Evolutionary conservation across 140 eudicot genomes (phyloP), one percentile per base, ranked within the genome.

Genomic region (Stevia rebaudiana): DNA sequence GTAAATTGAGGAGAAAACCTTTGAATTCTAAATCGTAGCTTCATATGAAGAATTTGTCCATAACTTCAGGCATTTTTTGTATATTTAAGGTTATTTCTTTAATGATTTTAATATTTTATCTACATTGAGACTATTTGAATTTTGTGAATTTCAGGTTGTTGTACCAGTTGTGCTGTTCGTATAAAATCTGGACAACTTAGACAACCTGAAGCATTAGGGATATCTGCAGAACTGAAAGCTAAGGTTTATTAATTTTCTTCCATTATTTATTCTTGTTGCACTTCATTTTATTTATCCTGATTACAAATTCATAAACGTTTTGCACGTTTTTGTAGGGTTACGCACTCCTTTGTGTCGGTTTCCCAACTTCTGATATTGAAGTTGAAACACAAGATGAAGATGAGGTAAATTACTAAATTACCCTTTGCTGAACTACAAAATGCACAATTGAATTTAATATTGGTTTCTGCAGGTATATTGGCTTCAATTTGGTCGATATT

Each of bases 351-450:
- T 92, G 98, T 79, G 98, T 92, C 69, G 98, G 98, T 59, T 92
- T 76, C 67, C 98, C 98, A 37, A 66, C 83, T 43, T 80, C 98
- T 35, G 98, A 92, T 76, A 68, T 92, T 49, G 98, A 82, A 82
- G 98, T 92, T 81, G 98, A 92, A 75, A 92, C 98, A 50, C 98
- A 92, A 72, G 98, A 92, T 41, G 98, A 92, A 78, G 98, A 92
- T 76, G 98, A 92, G 98, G 98, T 87, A 81, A 59, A 36, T 21
- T 36, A 22, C 68, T 87, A 81, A 59, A 36, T 28, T 30, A 22
- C 68, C 24, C 54, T 43, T 54, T 23, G 10, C 11, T 4, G 11
- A 55, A 40, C 24, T 15, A 30, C 22, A 16, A 40, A n/a, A 23
- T 41, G 21, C 25, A 10, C 33, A 39, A 10, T 28, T 68, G 33